Evolutionary conservation across 495 filamentous ascomycete genomes (phyloP).

Genomic region (Podospora fimiseda): DNA sequence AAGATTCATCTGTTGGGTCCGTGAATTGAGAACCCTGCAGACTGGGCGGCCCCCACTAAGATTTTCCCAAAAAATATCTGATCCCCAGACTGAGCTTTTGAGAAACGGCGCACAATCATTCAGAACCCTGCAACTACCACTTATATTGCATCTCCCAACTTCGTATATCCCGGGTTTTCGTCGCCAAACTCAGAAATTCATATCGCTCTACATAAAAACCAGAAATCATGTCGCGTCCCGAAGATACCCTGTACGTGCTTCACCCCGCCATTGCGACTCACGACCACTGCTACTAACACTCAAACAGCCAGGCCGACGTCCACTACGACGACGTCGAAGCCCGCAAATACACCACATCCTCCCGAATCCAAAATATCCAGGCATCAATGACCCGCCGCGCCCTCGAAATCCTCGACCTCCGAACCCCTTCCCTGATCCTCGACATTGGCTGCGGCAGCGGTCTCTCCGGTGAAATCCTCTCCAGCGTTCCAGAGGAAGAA

Average conservation of each 20-base stretch:
- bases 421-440: conserved; percentile 77
- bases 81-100: no score
- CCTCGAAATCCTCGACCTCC: conserved; percentile 78
- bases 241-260: conserved; percentile 69
- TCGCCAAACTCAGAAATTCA: neutral
- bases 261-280: conserved; percentile 9
- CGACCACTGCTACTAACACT: conserved; percentile 11
- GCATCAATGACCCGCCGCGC: conserved; percentile 89
- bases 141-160: neutral
- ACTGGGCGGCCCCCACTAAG: no score
- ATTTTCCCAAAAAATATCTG: no score
- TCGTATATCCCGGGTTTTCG: neutral
- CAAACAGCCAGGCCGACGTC: conserved; percentile 75
- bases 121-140: neutral
- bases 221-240: conserved; percentile 82
- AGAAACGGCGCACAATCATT: no score
- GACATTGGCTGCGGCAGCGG: conserved; percentile 95
- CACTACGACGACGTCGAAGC: conserved; percentile 96
- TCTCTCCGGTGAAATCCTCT: conserved; percentile 88
- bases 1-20: no score
- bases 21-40: no score
- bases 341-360: conserved; percentile 94
- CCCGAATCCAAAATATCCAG: conserved; percentile 91
- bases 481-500: conserved; percentile 53
- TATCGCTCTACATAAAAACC: neutral